Evolutionary conservation across 345 rosid species (phyloP).

Genomic region (Excoecaria cochinchinensis): DNA sequence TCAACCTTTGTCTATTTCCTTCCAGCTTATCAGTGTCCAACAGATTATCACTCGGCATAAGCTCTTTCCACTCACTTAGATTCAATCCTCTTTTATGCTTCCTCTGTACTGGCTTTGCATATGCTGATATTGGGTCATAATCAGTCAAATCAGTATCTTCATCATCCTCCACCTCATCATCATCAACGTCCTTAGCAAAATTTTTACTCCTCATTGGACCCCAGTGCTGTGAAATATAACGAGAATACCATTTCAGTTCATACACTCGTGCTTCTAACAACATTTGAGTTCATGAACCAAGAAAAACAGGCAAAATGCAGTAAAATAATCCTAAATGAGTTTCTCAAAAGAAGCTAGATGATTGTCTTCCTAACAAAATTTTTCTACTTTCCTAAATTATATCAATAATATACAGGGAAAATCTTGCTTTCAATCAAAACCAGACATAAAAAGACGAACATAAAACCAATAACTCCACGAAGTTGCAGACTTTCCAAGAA

Average conservation of each 20-base stretch:
- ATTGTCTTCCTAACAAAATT: neutral
- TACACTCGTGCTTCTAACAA: neutral
- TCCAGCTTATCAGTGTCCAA: constrained; percentile 15
- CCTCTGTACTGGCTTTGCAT: constrained; percentile 68
- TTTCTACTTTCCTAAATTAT: neutral
- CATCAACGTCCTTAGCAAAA: constrained; percentile 22
- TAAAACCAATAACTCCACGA: neutral
- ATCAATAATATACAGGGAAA: neutral
- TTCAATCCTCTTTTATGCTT: constrained; percentile 59
- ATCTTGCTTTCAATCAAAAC: neutral
- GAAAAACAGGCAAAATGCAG: neutral
- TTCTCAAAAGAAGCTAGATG: neutral
- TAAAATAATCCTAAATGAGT: no score
- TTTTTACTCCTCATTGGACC: constrained; percentile 32
- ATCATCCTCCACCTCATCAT: constrained; percentile 43
- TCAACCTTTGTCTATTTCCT: constrained; percentile 5
- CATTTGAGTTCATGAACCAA: neutral
- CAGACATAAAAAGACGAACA: neutral
- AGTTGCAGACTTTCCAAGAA: neutral
- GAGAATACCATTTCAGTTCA: constrained; percentile 16
- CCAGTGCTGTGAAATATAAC: constrained; percentile 56
- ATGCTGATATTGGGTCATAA: constrained; percentile 42
- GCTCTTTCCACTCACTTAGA: constrained; percentile 54
- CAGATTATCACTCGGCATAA: constrained; percentile 28
- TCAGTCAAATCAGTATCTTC: constrained; percentile 26